Evolutionary conservation across 2,329 filamentous ascomycete genomes (phyloP).

Genomic region (Fusarium pininemorale): DNA sequence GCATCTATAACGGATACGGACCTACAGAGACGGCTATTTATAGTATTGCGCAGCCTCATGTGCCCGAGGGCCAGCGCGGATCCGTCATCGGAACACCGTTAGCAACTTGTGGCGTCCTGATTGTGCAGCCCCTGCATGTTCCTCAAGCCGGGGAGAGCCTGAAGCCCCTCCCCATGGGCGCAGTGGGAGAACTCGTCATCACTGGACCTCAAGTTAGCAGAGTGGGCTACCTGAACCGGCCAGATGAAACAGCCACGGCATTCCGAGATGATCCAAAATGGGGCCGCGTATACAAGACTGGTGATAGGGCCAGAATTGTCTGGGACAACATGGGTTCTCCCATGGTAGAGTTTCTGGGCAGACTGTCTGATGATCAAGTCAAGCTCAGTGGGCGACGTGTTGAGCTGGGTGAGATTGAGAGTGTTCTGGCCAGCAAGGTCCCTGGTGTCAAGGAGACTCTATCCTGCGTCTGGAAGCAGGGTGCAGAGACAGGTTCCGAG

Average conservation of each 20-base stretch:
- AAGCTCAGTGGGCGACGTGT: slow-evolving; percentile 25
- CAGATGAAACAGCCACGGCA: background rate
- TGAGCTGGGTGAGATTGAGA: slow-evolving; percentile 23
- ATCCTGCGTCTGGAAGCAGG: slow-evolving; percentile 10
- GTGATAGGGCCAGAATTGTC: slow-evolving; percentile 8
- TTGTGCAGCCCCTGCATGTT: background rate
- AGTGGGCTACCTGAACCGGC: slow-evolving; percentile 15
- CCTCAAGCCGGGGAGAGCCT: background rate
- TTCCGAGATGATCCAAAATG: background rate
- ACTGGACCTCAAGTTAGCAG: slow-evolving; percentile 12
- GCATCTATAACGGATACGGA: slow-evolving; percentile 23
- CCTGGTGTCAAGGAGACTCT: background rate
- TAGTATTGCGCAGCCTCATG: slow-evolving; percentile 12
- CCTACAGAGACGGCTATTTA: slow-evolving; percentile 17
- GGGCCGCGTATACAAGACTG: slow-evolving; percentile 10
- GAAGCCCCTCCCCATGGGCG: slow-evolving; percentile 1
- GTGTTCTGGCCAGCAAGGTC: background rate
- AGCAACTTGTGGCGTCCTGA: background rate
- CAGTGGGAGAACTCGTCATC: slow-evolving; percentile 11
- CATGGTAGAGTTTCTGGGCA: slow-evolving; percentile 5
- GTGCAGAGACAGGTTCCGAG: background rate
- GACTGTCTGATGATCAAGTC: slow-evolving; percentile 22
- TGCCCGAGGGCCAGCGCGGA: background rate
- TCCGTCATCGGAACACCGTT: slow-evolving; percentile 7
- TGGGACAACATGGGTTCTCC: background rate